Evolutionary conservation across 148 eudicot genomes (phyloP), one percentile per base, ranked within the genome.

Genomic region (Chenopodium suecicum): DNA sequence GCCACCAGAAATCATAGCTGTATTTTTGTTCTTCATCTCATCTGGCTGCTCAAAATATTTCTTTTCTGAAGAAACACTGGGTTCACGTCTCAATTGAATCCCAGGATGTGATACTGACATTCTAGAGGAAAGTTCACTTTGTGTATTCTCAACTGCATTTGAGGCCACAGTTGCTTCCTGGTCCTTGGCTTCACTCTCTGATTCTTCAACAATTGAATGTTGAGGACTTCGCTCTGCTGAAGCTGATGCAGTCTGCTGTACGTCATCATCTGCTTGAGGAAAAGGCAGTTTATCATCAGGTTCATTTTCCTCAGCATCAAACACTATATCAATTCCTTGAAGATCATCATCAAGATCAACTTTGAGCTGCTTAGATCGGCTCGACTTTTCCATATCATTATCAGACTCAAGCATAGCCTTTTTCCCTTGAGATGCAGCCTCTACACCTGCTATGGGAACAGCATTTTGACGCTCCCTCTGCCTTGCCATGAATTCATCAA

Each of bases 401-500:
- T 88, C 89, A 82, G 71, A 87, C 58, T 87, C 91, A 63, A 90
- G 86, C 80, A 86, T 76, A 46, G 73, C 73, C 73, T 82, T 80
- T 84, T 90, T 90, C 74, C 76, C 88, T 74, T 83, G 92, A 34
- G 90, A 79, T 70, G 83, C 41, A 23, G 87, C 69, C 83, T 90
- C 98, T 47, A 78, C 87, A 68, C 78, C 92, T 11, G 90, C 86
- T 83, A 84, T 81, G 60, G 88, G 86, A 48, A 82, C 89, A 46
- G 90, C 78, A 90, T 88, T 90, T 54, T 95, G 97, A 63, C 95
- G 97, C 56, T 92, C 99, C 87, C 92, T 88, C 81, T 97, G 94
- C 70, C 99, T 85, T 70, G 98, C 98, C 95, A 92, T 92, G 79
- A 97, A 97, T 86, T 91, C 99, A 86, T 97, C 99, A 50, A 97